phyloP scores from a whole-genome alignment of 768 basidiomycete species.

The Polyporus arcularius region DNA sequence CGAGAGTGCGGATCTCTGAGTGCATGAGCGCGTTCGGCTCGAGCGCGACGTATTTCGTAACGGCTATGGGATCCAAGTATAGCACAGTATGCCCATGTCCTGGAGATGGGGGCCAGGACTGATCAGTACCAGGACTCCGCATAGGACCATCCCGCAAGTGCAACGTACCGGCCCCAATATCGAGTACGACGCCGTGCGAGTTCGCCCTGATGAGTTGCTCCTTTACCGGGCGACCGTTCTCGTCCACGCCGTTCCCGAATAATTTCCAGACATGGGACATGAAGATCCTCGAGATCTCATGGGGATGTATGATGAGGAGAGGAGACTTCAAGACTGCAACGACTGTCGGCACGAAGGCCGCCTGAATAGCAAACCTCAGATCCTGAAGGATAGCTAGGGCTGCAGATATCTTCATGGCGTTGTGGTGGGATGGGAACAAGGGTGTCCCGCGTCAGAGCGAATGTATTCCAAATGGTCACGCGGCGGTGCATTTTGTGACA shows the following conservation, averaged over 20 bases:
- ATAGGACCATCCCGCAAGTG: too few species aligned
- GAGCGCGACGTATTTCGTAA: slow-evolving; percentile 68
- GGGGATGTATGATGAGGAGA: slow-evolving; percentile 45
- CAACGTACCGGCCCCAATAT: slow-evolving; percentile 63
- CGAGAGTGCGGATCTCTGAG: slow-evolving; percentile 47
- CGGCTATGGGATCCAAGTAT: slow-evolving; percentile 56
- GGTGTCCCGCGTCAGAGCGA: too few species aligned
- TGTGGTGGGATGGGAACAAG: too few species aligned
- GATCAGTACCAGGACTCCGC: background rate
- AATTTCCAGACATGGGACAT: slow-evolving; percentile 58
- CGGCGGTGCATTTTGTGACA: too few species aligned
- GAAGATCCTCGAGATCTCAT: slow-evolving; percentile 51
- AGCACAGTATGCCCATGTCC: slow-evolving; percentile 64
- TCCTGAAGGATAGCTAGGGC: slow-evolving; percentile 46
- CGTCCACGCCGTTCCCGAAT: slow-evolving; percentile 52
- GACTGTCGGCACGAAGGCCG: slow-evolving; percentile 49
- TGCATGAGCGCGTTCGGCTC: slow-evolving; percentile 76
- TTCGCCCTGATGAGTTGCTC: slow-evolving; percentile 49
- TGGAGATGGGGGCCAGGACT: slow-evolving; percentile 23
- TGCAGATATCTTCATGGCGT: slow-evolving; percentile 48
- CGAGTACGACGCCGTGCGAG: slow-evolving; percentile 63
- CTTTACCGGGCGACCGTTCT: slow-evolving; percentile 43
- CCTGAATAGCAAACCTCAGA: slow-evolving; percentile 39
- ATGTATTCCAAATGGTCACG: too few species aligned
- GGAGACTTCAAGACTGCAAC: slow-evolving; percentile 42